A percentile compares a stretch with the other conserved stretches of the same genome.
These are phyloP conservation scores for Huntiella moniliformis DNA, from an alignment of 2,329 filamentous ascomycete species.

Conservation along the genomic window DNA sequence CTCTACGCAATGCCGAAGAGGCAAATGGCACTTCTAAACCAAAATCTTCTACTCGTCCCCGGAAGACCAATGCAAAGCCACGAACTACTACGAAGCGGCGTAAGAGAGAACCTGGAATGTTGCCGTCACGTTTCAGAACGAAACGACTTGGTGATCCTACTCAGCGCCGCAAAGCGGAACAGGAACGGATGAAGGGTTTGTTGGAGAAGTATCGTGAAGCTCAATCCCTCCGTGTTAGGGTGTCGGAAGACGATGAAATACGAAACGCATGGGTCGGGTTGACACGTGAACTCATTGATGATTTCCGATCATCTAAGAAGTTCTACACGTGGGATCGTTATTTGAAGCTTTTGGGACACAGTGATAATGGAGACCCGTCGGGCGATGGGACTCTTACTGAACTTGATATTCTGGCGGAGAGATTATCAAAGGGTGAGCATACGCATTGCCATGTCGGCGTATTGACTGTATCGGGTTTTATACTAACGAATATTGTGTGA, in stretches of 20 bases:
- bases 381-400: slow-evolving; percentile 21
- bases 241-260: slow-evolving; percentile 25
- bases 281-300: slow-evolving; percentile 39
- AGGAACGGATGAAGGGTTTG: slow-evolving; percentile 22
- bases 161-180: slow-evolving; percentile 26
- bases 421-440: slow-evolving; percentile 33
- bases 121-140: slow-evolving; percentile 26
- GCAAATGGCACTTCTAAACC: slow-evolving; percentile 48
- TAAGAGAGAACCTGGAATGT: slow-evolving; percentile 34
- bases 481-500: background rate
- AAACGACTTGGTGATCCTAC: slow-evolving; percentile 27
- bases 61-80: slow-evolving; percentile 51
- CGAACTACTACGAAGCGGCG: slow-evolving; percentile 64
- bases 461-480: too few species aligned
- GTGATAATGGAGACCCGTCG: slow-evolving; percentile 13
- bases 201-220: slow-evolving; percentile 26
- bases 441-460: background rate
- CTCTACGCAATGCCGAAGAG: slow-evolving; percentile 40
- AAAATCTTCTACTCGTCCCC: slow-evolving; percentile 68
- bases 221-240: slow-evolving; percentile 23
- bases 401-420: slow-evolving; percentile 35
- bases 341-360: slow-evolving; percentile 33
- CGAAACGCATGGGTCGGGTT: slow-evolving; percentile 36
- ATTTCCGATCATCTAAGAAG: slow-evolving; percentile 42
- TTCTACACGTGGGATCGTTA: slow-evolving; percentile 52